phyloP scores from a whole-genome alignment of 768 basidiomycete species.

The Lactifluus pinguis region DNA sequence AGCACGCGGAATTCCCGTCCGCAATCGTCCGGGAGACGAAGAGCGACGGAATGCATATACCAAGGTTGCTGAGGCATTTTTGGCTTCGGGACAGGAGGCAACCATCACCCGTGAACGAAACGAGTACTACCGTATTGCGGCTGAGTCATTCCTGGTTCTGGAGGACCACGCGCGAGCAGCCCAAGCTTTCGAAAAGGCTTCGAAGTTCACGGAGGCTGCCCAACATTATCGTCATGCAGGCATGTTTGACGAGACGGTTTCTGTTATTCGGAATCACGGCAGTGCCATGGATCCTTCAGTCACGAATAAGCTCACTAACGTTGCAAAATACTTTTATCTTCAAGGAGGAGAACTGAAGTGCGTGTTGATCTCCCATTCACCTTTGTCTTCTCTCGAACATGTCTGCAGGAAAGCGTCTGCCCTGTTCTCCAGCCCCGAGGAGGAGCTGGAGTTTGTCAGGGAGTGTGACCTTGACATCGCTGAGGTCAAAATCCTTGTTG shows the following conservation, averaged over 20 bases:
- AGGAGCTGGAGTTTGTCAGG: constrained; percentile 48
- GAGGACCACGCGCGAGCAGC: constrained; percentile 36
- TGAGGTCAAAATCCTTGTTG: constrained; percentile 37
- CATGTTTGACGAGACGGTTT: constrained; percentile 41
- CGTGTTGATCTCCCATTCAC: neutral
- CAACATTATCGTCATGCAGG: constrained; percentile 38
- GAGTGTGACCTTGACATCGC: constrained; percentile 44
- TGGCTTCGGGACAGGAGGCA: constrained; percentile 30
- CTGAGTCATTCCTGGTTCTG: constrained; percentile 37
- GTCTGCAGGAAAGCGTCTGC: constrained; percentile 34
- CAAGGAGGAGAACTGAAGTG: constrained; percentile 32
- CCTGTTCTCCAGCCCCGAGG: constrained; percentile 44
- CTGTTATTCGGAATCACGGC: constrained; percentile 32
- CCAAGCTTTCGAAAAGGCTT: constrained; percentile 30
- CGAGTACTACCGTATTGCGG: constrained; percentile 36
- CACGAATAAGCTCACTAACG: constrained; percentile 29
- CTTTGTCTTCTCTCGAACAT: neutral
- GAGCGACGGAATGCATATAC: constrained; percentile 30
- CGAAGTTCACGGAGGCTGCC: constrained; percentile 35
- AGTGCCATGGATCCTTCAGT: constrained; percentile 27
- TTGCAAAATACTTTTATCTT: constrained; percentile 40
- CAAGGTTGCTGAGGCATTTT: constrained; percentile 43
- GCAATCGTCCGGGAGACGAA: constrained; percentile 5
- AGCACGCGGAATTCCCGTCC: constrained; percentile 31
- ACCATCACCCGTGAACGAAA: constrained; percentile 19